phyloP scores from a whole-genome alignment of 441 rosid species.

The Aleurites moluccanus region DNA sequence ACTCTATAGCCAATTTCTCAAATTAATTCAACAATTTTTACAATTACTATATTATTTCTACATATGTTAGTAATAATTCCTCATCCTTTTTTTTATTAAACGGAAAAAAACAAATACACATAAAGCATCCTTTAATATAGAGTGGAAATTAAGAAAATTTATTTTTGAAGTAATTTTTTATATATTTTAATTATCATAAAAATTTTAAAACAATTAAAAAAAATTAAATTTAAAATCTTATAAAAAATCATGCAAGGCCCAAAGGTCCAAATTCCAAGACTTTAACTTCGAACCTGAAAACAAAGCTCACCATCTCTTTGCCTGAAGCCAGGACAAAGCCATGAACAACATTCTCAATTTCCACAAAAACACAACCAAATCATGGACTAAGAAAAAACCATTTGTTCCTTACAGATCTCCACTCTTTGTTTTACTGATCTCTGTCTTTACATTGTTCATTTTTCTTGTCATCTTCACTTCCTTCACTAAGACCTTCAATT shows the following conservation, averaged over 20 bases:
- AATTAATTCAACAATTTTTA: too few species aligned
- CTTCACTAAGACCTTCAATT: conserved; percentile 39
- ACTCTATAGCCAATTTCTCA: too few species aligned
- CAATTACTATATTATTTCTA: too few species aligned
- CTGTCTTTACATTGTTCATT: conserved; percentile 27
- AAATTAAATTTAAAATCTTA: too few species aligned
- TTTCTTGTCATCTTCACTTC: conserved; percentile 40
- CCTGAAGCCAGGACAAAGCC: not conserved
- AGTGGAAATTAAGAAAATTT: too few species aligned
- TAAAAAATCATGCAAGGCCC: not conserved
- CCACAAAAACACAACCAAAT: conserved; percentile 25
- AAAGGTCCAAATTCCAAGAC: not conserved
- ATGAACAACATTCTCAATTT: conserved; percentile 30
- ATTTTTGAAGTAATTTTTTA: too few species aligned
- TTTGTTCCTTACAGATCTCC: conserved; percentile 31
- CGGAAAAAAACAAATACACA: too few species aligned
- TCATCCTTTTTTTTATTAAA: too few species aligned
- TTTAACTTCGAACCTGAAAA: not conserved
- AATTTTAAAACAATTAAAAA: too few species aligned
- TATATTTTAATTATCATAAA: too few species aligned
- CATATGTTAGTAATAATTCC: too few species aligned
- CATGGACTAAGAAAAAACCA: conserved; percentile 46
- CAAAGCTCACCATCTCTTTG: not conserved
- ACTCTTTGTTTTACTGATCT: conserved; percentile 31
- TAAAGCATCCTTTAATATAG: too few species aligned